phyloP scores from a whole-genome alignment of 768 basidiomycete genomes.

The Psilocybe azurescens region DNA sequence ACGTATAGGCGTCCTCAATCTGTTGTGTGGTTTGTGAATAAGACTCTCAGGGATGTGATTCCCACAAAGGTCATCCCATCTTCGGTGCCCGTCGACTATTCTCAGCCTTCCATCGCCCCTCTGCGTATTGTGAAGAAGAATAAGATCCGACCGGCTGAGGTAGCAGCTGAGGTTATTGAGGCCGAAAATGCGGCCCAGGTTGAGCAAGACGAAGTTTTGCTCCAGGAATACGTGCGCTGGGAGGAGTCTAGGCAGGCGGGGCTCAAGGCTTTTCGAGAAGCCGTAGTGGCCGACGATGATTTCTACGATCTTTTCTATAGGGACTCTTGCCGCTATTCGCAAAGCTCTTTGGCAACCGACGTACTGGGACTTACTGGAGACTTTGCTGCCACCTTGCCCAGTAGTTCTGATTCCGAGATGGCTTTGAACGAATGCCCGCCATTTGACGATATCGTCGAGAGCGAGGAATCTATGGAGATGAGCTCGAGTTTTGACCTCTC shows the following conservation, averaged over 20 bases:
- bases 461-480: neutral
- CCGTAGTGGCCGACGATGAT: neutral
- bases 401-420: neutral
- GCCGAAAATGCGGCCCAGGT: neutral
- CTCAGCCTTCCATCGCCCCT: neutral
- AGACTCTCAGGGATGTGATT: neutral
- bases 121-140: neutral
- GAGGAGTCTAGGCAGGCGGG: constrained; percentile 2
- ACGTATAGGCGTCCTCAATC: constrained; percentile 1
- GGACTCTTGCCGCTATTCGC: neutral
- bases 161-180: neutral
- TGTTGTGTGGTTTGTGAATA: constrained; percentile 7
- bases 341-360: neutral
- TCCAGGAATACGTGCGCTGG: neutral
- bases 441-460: neutral
- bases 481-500: neutral
- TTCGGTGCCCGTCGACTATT: neutral
- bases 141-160: neutral
- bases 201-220: neutral
- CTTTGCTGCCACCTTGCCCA: neutral
- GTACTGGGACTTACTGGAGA: neutral
- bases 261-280: constrained; percentile 1
- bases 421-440: neutral
- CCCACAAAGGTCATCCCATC: neutral
- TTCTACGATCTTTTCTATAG: neutral